Percentiles rank a stretch among this genome's conserved stretches.
phyloP scores from a whole-genome alignment of 2,329 filamentous ascomycete species.

The Diaporthe vexans region DNA sequence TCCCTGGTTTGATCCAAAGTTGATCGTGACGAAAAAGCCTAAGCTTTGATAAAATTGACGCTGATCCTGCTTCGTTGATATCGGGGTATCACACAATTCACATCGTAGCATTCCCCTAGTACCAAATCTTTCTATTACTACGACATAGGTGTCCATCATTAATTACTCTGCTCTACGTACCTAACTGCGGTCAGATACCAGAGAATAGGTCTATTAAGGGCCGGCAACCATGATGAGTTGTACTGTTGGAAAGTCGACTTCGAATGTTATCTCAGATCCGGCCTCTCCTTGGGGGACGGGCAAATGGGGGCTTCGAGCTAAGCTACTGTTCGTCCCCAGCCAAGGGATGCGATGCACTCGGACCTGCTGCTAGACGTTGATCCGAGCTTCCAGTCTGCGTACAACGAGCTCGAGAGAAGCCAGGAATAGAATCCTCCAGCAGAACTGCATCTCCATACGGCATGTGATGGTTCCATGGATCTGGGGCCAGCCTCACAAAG shows the following conservation, averaged over 20 bases:
- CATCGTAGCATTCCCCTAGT: no score
- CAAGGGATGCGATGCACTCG: neutral
- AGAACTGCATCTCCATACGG: neutral
- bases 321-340: neutral
- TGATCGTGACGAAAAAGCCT: no score
- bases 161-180: no score
- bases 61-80: no score
- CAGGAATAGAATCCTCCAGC: no score
- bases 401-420: neutral
- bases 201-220: no score
- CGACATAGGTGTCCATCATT: no score
- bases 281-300: neutral
- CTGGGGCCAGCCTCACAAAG: conserved; percentile 4
- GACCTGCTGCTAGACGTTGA: neutral
- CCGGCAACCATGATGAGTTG: neutral
- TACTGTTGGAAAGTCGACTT: neutral
- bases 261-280: neutral
- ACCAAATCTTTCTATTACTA: no score
- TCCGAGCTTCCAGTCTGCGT: neutral
- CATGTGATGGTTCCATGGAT: neutral
- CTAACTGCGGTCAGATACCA: no score
- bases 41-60: no score
- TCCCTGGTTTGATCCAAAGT: no score
- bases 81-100: no score
- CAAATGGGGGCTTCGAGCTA: neutral